Percentiles rank a stretch among this genome's conserved stretches.
Evolutionary conservation across 2,329 filamentous ascomycete genomes (phyloP).

Genomic region (Talaromyces sp.): DNA sequence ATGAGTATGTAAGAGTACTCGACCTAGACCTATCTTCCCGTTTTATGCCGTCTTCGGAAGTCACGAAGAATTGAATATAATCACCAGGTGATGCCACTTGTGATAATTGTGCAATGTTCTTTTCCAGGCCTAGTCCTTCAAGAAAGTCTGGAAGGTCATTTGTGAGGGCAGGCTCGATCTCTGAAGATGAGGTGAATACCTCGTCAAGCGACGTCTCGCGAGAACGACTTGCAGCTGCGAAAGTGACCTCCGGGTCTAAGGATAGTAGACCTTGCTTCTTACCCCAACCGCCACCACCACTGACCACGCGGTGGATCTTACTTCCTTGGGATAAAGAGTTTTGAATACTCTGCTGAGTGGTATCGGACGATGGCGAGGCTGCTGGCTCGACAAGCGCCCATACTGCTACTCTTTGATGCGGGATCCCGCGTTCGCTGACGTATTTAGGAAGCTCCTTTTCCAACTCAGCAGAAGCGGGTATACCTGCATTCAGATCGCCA

Average conservation of each 20-base stretch:
- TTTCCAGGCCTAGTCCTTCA: slow-evolving; percentile 24
- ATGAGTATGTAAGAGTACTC: slow-evolving; percentile 28
- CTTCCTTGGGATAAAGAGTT: slow-evolving; percentile 34
- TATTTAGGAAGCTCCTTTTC: slow-evolving; percentile 44
- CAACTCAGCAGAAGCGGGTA: slow-evolving; percentile 43
- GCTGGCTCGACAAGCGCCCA: slow-evolving; percentile 42
- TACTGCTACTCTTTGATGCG: slow-evolving; percentile 40
- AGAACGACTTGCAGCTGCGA: slow-evolving; percentile 24
- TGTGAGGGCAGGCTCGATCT: not conserved
- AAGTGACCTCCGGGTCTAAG: slow-evolving; percentile 41
- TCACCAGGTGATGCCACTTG: slow-evolving; percentile 41
- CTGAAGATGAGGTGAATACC: not conserved
- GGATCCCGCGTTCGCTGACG: slow-evolving; percentile 38
- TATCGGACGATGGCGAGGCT: slow-evolving; percentile 12
- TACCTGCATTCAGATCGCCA: slow-evolving; percentile 29
- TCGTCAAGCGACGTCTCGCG: not conserved
- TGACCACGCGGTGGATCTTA: slow-evolving; percentile 44
- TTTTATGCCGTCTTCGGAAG: slow-evolving; percentile 25
- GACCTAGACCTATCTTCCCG: not conserved
- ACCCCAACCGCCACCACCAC: slow-evolving; percentile 47
- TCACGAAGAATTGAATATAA: slow-evolving; percentile 44
- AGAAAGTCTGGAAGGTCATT: slow-evolving; percentile 22
- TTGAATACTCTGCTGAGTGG: slow-evolving; percentile 26
- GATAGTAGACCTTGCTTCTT: slow-evolving; percentile 47
- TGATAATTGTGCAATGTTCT: slow-evolving; percentile 39